These are phyloP conservation scores for Oryza meridionalis DNA, from an alignment of 176 grass and related monocot genomes.

Conservation along the genomic window DNA sequence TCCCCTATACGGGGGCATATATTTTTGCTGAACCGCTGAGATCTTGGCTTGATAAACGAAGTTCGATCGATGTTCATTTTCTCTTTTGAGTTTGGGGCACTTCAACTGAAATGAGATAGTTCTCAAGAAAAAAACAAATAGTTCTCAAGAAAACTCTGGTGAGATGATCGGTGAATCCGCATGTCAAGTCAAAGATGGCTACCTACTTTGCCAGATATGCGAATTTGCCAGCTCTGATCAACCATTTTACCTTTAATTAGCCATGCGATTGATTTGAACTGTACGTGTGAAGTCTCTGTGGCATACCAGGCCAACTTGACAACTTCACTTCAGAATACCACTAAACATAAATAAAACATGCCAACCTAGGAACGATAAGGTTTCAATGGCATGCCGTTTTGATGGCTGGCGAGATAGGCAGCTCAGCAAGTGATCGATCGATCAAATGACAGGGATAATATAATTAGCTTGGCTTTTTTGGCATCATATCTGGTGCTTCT, in stretches of 20 bases:
- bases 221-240: not conserved
- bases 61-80: not conserved
- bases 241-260: not conserved
- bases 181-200: slow-evolving; percentile 42
- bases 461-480: slow-evolving; percentile 6
- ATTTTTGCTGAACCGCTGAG: no score
- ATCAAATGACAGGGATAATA: slow-evolving; percentile 10
- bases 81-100: not conserved
- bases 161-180: slow-evolving; percentile 8
- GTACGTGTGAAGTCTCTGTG: slow-evolving; percentile 34
- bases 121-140: no score
- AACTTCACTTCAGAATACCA: slow-evolving; percentile 38
- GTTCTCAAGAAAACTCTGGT: not conserved
- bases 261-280: not conserved
- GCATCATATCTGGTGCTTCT: not conserved
- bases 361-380: slow-evolving; percentile 43
- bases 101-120: not conserved
- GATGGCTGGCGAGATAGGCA: slow-evolving; percentile 38
- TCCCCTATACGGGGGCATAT: no score
- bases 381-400: slow-evolving; percentile 6
- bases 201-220: slow-evolving; percentile 5
- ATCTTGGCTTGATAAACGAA: no score
- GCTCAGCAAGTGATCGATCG: slow-evolving; percentile 18
- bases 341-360: slow-evolving; percentile 38
- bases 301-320: slow-evolving; percentile 28